phyloP scores from a whole-genome alignment of 1,284 basidiomycete genomes.

The Fomitopsis schrenkii region DNA sequence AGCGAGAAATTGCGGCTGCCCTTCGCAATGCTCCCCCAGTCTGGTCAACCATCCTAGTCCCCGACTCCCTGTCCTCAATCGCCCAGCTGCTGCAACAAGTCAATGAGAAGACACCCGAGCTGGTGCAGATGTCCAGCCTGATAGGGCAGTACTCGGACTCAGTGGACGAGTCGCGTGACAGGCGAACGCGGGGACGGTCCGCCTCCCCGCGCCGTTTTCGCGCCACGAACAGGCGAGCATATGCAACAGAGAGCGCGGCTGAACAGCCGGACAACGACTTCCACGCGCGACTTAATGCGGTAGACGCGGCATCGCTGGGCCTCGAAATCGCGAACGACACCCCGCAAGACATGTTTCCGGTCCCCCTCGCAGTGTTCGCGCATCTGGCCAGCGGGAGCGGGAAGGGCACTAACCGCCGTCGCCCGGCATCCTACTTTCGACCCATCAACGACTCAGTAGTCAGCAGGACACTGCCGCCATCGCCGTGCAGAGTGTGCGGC shows the following conservation, averaged over 20 bases:
- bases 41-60: not conserved
- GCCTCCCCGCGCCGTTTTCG: not conserved
- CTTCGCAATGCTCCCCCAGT: not conserved
- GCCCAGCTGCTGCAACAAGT: not conserved
- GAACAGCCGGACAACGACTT: not conserved
- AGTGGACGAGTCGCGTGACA: not conserved
- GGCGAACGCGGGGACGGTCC: not conserved
- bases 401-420: not conserved
- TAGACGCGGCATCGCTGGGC: not conserved
- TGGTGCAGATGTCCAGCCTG: not conserved
- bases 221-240: not conserved
- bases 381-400: not conserved
- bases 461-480: conserved; percentile 24
- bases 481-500: conserved; percentile 33
- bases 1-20: not conserved
- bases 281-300: not conserved
- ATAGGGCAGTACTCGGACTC: not conserved
- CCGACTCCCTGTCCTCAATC: not conserved
- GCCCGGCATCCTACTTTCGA: conserved; percentile 24
- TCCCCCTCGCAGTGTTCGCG: not conserved
- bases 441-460: conserved; percentile 28
- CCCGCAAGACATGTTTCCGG: not conserved
- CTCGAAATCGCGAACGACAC: not conserved
- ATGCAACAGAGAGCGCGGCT: not conserved
- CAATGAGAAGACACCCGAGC: too few species aligned